Evolutionary conservation across 2,329 filamentous ascomycete species (phyloP), one percentile per base, ranked within the genome.

Genomic region (Aspergillus sp.): DNA sequence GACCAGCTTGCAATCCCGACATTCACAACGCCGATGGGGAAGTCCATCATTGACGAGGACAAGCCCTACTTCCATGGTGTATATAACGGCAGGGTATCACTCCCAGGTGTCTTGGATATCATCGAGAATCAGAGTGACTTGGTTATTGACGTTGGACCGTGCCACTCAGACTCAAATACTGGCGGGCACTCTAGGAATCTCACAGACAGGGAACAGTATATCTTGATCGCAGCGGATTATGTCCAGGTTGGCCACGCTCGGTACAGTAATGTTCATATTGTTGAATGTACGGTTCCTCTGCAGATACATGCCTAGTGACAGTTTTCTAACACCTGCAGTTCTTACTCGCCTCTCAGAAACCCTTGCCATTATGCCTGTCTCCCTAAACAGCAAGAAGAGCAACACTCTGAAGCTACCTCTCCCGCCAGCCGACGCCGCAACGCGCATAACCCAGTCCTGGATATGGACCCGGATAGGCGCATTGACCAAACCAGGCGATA

Each of bases 21-120:
- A 0, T 93, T 93, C 64, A 88, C 90, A n/a, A 89, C 89, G 0
- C 89, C 90, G 3, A 93, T 95, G 88, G 91, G 90, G 34, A 96
- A 95, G 77, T 84, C 90, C 13, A 87, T 89, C 20, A 82, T 96
- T 50, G 83, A 93, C 68, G 91, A 96, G 73, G 83, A 82, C 4
- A 81, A 88, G 27, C 77, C 81, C 4, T 88, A 83, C 66, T 96
- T 88, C 66, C 88, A 88, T 24, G 91, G 91, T 57, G 88, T 96
- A 2, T 95, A 95, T 71, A 87, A 87, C 5, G 91, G 91, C 19
- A 81, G 81, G 56, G 89, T 86, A 37, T 90, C 87, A 24, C 82
- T 86, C 45, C 81, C 83, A 1, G 60, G 61, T 47, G 62, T 73
- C 19, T 59, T 62, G 42, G 61, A 72, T 54, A 63, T 62, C 19